Conservation (phyloP, 495 filamentous ascomycete genomes). For the Trichocladium uniseriatum region DNA sequence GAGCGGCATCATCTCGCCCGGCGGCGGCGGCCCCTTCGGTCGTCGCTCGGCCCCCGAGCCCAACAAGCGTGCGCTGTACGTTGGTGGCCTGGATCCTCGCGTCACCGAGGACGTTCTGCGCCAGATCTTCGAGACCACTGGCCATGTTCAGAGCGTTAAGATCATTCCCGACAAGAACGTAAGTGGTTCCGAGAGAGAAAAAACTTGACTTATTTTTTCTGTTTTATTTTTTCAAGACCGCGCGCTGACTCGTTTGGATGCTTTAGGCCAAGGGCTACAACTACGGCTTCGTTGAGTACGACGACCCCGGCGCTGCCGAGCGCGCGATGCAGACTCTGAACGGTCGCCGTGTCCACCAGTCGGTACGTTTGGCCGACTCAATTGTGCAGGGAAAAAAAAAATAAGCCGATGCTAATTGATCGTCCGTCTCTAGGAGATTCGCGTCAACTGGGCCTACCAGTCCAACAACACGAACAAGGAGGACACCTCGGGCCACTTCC, state of each 20-base stretch:
- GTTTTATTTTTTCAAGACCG: not conserved
- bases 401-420: slow-evolving; percentile 1
- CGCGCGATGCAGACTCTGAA: slow-evolving; percentile 96
- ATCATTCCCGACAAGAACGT: slow-evolving; percentile 99
- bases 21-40: slow-evolving; percentile 67
- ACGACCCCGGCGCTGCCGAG: slow-evolving; percentile 92
- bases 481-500: slow-evolving; percentile 97
- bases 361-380: slow-evolving; percentile 49
- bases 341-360: slow-evolving; percentile 87
- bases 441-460: slow-evolving; percentile 99
- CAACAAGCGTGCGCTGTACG: slow-evolving; percentile 96
- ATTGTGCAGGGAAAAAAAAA: not conserved
- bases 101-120: slow-evolving; percentile 95
- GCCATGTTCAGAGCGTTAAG: slow-evolving; percentile 97
- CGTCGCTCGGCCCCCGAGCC: slow-evolving; percentile 94
- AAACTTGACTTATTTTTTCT: not conserved
- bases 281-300: slow-evolving; percentile 98
- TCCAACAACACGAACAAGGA: slow-evolving; percentile 93
- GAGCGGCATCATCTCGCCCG: slow-evolving; percentile 69
- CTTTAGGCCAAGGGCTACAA: slow-evolving; percentile 85
- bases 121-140: slow-evolving; percentile 98
- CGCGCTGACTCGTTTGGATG: slow-evolving; percentile 3
- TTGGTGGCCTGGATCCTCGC: slow-evolving; percentile 87
- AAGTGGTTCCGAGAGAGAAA: slow-evolving; percentile 28
- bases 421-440: slow-evolving; percentile 66